Evolutionary conservation across 352 stramenopile species (phyloP), one percentile per base, ranked within the genome.

Genomic region (Phytophthora hybrid): DNA sequence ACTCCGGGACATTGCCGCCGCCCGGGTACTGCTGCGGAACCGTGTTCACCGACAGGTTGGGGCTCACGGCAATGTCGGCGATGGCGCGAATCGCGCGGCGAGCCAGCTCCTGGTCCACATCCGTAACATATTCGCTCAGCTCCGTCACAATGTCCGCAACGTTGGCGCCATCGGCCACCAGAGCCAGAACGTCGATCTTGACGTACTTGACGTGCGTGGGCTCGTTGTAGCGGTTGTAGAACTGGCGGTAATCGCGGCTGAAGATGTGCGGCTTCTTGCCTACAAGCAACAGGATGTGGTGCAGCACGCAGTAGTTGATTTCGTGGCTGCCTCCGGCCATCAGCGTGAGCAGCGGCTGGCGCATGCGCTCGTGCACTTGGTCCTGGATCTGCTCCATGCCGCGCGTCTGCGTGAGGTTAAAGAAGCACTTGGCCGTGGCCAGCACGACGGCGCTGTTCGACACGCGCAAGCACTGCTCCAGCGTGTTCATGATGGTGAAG

Each of bases 171-270:
- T 98, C 98, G 3, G 97, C 97, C 23, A 99, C 87, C 37, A 95
- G 86, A n/a, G 97, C 91, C 23, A 99, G 77, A 52, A 99, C 93
- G 61, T 97, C 82, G 51, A 99, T 93, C 86, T 99, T 99, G 56
- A 98, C 88, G 77, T 98, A 98, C 80, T 99, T 99, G 67, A 99
- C 97, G 76, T 98, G 90, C 21, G 96, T 98, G 11, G 97, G 98
- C 84, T 99, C 98, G 79, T 99, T 98, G 84, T 99, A 99, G 59
- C 96, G 91, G 61, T 98, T 97, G 83, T 99, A 99, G 72, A 99
- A 98, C 78, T 99, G 96, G 59, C 97, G 92, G 77, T 99, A 99
- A 75, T 99, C 98, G 71, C 97, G 93, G 61, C 98, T 94, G 79
- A 99, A 99, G 6, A 99, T 89, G 57, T 96, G 94, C 23, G 97